Conservation (phyloP, 129 eudicot species). For the Centella asiatica region DNA sequence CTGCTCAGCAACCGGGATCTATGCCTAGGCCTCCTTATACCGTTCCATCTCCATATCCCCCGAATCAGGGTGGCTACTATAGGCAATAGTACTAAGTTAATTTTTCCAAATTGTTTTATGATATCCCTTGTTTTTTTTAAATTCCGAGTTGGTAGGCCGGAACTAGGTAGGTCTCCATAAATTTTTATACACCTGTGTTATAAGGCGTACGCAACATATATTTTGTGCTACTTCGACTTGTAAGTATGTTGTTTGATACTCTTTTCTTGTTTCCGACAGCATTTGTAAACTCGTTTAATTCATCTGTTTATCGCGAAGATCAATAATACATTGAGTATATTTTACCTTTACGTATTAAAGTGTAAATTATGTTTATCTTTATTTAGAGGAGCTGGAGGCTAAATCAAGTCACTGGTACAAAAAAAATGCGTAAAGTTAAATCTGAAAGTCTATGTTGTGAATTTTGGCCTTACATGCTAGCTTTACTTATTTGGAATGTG, state of each 20-base stretch:
- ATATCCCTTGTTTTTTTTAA: background rate
- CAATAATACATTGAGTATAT: background rate
- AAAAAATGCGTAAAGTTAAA: no score
- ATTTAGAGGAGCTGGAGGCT: no score
- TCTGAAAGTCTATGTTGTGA: no score
- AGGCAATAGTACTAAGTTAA: slow-evolving; percentile 20
- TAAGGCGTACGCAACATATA: background rate
- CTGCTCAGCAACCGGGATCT: slow-evolving; percentile 69
- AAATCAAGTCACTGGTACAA: no score
- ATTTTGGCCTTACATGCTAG: no score
- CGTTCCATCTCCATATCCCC: slow-evolving; percentile 62
- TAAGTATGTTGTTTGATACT: background rate
- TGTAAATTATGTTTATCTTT: no score
- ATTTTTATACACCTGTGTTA: background rate
- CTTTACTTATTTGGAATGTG: no score
- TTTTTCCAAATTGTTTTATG: background rate
- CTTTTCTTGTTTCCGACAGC: background rate
- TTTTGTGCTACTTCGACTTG: background rate
- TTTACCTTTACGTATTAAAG: background rate
- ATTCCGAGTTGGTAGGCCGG: background rate
- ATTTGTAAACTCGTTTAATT: background rate
- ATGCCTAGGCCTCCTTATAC: slow-evolving; percentile 89
- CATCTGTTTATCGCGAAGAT: background rate
- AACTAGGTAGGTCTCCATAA: background rate
- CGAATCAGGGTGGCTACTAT: slow-evolving; percentile 80